phyloP scores from a whole-genome alignment of 495 filamentous ascomycete genomes.

The Cudoniella acicularis region DNA sequence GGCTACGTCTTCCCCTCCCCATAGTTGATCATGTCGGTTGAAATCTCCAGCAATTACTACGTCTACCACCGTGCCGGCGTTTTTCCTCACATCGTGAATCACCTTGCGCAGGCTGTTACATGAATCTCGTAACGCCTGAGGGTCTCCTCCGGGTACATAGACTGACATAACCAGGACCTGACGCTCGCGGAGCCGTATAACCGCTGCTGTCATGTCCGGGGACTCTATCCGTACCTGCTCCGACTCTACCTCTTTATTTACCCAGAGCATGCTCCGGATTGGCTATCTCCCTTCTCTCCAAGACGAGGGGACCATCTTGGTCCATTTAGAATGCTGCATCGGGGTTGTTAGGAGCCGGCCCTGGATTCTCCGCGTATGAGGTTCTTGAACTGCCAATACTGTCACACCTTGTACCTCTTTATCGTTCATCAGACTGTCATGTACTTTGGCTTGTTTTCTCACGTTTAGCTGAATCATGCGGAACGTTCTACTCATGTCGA shows the following conservation, averaged over 20 bases:
- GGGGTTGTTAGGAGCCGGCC: conserved; percentile 24
- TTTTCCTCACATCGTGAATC: conserved; percentile 11
- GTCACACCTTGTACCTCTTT: conserved; percentile 16
- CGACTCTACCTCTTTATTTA: conserved; percentile 28
- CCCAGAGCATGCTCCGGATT: conserved; percentile 32
- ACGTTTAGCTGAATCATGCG: conserved; percentile 31
- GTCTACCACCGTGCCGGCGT: conserved; percentile 11
- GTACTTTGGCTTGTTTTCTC: conserved; percentile 27
- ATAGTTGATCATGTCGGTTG: conserved; percentile 35
- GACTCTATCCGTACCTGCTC: conserved; percentile 27
- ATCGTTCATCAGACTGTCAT: conserved; percentile 32
- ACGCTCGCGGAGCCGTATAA: conserved; percentile 7
- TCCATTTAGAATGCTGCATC: conserved; percentile 31
- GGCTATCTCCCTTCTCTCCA: conserved; percentile 24
- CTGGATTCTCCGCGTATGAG: conserved; percentile 27
- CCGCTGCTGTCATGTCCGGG: conserved; percentile 27
- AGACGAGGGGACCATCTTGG: conserved; percentile 27
- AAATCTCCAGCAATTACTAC: conserved; percentile 32
- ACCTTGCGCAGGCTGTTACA: conserved; percentile 1
- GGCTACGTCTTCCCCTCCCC: conserved; percentile 34
- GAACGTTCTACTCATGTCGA: conserved; percentile 29
- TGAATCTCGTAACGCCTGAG: neutral
- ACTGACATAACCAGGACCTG: conserved; percentile 22
- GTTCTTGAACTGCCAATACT: conserved; percentile 28
- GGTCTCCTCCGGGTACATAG: conserved; percentile 22